Evolutionary conservation across 495 filamentous ascomycete genomes (phyloP).

Genomic region (Penicillium cosmopolitanum): DNA sequence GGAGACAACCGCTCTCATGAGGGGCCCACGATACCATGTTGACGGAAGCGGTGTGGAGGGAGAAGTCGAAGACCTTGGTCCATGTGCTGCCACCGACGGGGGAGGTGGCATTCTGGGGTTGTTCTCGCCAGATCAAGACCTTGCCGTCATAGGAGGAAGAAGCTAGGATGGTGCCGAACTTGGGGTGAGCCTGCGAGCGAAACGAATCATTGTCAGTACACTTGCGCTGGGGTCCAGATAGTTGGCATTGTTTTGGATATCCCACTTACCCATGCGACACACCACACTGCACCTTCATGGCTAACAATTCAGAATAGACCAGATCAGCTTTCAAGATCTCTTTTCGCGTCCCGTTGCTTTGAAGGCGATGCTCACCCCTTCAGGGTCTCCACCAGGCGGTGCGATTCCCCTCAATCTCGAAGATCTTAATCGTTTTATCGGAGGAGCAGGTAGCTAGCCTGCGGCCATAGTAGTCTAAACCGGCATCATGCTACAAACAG

Average conservation of each 20-base stretch:
- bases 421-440: constrained; percentile 98
- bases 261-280: constrained; percentile 79
- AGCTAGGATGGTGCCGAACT: constrained; percentile 97
- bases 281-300: constrained; percentile 95
- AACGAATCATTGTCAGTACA: constrained; percentile 21
- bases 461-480: constrained; percentile 97
- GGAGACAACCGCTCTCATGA: constrained; percentile 90
- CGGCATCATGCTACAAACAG: constrained; percentile 81
- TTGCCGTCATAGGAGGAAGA: constrained; percentile 95
- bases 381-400: constrained; percentile 87
- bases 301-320: constrained; percentile 44
- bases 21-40: constrained; percentile 98
- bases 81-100: constrained; percentile 57
- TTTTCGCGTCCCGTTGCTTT: background rate
- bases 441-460: constrained; percentile 96
- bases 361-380: constrained; percentile 69
- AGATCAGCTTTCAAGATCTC: constrained; percentile 8
- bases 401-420: constrained; percentile 93
- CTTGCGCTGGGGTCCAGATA: constrained; percentile 12
- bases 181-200: constrained; percentile 76
- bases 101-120: constrained; percentile 52
- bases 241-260: constrained; percentile 1
- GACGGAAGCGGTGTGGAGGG: constrained; percentile 88
- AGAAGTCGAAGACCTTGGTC: constrained; percentile 87
- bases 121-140: constrained; percentile 97